These are phyloP conservation scores for Pachyrhizus erosus DNA, from an alignment of 306 rosid species.

Conservation along the genomic window DNA sequence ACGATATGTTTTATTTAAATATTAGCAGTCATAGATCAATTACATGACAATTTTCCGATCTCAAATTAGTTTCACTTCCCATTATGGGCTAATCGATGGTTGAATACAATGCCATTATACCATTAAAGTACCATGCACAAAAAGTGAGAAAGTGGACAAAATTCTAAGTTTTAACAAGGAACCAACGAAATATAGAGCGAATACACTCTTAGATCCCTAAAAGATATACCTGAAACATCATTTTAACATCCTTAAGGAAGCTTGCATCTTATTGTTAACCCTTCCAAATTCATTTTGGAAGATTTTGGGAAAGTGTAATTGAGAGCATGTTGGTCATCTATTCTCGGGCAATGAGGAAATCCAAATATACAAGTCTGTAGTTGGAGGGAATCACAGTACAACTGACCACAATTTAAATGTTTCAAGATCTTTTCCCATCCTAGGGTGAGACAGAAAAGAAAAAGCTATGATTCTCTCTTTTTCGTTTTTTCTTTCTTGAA, in stretches of 20 bases:
- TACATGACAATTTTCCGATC: background rate
- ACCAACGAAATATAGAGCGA: background rate
- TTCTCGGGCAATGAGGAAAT: constrained; percentile 29
- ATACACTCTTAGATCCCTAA: background rate
- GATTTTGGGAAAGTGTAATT: constrained; percentile 17
- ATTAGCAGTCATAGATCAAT: background rate
- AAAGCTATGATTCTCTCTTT: constrained; percentile 46
- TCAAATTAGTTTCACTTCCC: background rate
- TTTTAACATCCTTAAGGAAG: background rate
- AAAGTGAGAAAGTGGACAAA: background rate
- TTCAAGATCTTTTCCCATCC: constrained; percentile 43
- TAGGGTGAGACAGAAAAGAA: constrained; percentile 46
- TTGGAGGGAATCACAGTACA: constrained; percentile 44
- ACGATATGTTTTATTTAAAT: background rate
- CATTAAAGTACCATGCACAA: background rate
- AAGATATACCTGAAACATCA: constrained; percentile 15
- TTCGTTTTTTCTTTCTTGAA: constrained; percentile 49
- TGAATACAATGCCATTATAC: background rate
- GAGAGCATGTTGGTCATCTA: constrained; percentile 25
- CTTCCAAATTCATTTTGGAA: constrained; percentile 5
- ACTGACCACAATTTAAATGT: constrained; percentile 46
- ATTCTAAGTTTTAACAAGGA: background rate
- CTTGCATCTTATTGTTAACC: constrained; percentile 8
- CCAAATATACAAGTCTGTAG: constrained; percentile 40
- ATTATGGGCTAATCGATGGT: background rate